phyloP scores from a whole-genome alignment of 1,139 yeast genomes.

The Saccharomyces uvarum region DNA sequence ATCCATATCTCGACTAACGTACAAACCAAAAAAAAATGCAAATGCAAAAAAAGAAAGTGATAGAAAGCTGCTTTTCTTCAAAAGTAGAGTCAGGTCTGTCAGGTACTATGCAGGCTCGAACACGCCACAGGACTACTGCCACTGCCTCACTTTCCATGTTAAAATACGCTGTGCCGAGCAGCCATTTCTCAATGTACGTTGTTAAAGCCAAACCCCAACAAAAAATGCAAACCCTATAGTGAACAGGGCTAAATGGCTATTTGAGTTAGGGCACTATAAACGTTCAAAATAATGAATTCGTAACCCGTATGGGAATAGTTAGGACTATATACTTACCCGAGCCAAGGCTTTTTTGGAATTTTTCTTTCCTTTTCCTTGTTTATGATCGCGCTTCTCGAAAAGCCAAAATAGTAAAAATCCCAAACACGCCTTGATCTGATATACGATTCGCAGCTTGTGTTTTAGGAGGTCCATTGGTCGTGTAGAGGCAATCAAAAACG shows the following conservation, averaged over 20 bases:
- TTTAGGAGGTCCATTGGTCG: neutral
- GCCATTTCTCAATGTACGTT: neutral
- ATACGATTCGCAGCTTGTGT: neutral
- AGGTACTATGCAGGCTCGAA: neutral
- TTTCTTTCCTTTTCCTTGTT: neutral
- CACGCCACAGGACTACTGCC: neutral
- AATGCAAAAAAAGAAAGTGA: neutral
- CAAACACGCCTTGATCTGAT: neutral
- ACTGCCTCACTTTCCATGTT: neutral
- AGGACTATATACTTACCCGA: neutral
- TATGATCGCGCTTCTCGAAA: conserved; percentile 1
- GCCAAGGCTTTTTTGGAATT: neutral
- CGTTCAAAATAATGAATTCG: too few species aligned
- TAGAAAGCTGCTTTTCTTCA: neutral
- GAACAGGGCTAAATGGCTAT: neutral
- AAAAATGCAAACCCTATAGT: neutral
- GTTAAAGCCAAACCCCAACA: neutral
- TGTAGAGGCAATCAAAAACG: neutral
- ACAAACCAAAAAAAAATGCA: neutral
- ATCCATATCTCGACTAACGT: conserved; percentile 6
- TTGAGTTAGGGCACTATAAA: too few species aligned
- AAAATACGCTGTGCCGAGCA: neutral
- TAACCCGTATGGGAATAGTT: neutral
- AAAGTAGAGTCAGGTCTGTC: neutral
- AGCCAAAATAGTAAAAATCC: neutral